Evolutionary conservation across 192 early-diverging fungal genomes (phyloP).

Genomic region (Backusella psychrophila): DNA sequence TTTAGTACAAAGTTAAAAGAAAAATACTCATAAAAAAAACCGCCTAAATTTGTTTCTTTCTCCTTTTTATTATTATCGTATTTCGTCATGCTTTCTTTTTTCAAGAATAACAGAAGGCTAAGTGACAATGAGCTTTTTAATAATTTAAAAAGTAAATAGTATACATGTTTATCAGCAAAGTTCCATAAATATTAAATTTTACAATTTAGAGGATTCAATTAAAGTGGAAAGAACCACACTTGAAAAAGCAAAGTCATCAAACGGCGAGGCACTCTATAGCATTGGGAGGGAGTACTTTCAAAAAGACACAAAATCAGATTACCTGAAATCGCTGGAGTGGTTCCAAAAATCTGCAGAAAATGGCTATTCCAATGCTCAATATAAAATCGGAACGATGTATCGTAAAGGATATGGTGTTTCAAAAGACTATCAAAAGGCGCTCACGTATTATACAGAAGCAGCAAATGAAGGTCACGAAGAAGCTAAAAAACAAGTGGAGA

Average conservation of each 20-base stretch:
- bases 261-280: neutral
- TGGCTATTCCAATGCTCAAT: neutral
- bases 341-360: neutral
- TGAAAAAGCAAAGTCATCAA: conserved; percentile 1
- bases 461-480: neutral
- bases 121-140: neutral
- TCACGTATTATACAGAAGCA: neutral
- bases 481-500: neutral
- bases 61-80: neutral
- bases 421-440: neutral
- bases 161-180: neutral
- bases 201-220: neutral
- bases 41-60: neutral
- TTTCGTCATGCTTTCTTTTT: neutral
- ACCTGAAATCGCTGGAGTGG: neutral
- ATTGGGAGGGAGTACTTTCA: neutral
- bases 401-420: conserved; percentile 1
- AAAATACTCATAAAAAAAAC: neutral
- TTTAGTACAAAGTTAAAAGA: conserved; percentile 2
- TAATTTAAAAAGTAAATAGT: neutral
- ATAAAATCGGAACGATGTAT: neutral
- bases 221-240: neutral
- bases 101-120: neutral
- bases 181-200: neutral
- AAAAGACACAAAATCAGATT: conserved; percentile 3